Base-by-base conservation (phyloP, 192 early-diverging fungal species). In the Linderina pennispora region DNA sequence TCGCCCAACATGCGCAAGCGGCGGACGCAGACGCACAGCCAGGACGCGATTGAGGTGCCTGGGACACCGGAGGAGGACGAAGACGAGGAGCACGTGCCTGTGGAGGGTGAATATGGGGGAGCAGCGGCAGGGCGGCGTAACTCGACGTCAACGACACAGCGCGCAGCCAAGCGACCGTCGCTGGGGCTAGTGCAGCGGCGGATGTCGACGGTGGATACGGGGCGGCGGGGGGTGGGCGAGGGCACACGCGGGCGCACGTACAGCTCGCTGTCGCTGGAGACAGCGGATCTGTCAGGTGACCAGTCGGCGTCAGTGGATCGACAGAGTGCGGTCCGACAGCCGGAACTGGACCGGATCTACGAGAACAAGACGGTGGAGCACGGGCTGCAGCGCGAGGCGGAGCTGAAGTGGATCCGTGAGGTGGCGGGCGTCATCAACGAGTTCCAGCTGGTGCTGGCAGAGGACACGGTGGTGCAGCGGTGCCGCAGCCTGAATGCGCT, bases 321-420 rank as follows among this genome's bases (percentile, higher is more conserved):
- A 28, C 34, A 52, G 17, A 37, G 40, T 23, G 40, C 28, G 28
- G 6, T n/a, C n/a, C n/a, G n/a, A n/a, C n/a, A n/a, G n/a, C n/a
- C n/a, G n/a, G 57, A 64, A 15, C 22, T 55, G 35, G 58, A 55
- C 15, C 51, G 46, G 2, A 61, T 61, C 14, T 73, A 64, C 25
- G 61, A 62, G 9, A 65, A 56, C 32, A 59, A 58, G 33, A 43
- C 49, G 13, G 65, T 62, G 1, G 62, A 73, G 49, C 62, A 73
- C 40, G 53, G 62, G 18, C 50, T 73, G 46, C 69, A 61, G 26
- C 62, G 69, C 36, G 69, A 73, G 51, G 65, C 69, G 0, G 69
- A 73, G 36, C 59, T 73, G 28, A 55, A 58, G 7, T 73, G 69
- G 69, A 54, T 73, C 9, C 58, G 65, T 40, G 69, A 65, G 28